phyloP scores from a whole-genome alignment of 306 rosid genomes.

The Elaeagnus macrophylla region DNA sequence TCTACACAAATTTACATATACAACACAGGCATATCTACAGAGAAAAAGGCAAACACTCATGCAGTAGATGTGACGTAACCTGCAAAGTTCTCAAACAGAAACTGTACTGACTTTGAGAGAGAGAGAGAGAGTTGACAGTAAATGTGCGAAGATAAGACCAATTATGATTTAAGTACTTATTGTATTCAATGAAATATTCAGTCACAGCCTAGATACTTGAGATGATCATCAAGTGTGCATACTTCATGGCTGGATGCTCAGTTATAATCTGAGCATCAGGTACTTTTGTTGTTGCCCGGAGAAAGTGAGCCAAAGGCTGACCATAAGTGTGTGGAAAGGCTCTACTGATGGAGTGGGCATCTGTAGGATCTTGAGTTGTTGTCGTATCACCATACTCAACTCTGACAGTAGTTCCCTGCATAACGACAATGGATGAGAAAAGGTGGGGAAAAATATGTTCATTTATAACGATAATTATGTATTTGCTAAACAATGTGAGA shows the following conservation, averaged over 20 bases:
- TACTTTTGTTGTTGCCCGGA: constrained; percentile 81
- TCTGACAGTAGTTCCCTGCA: constrained; percentile 87
- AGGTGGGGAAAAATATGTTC: neutral
- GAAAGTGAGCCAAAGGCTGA: constrained; percentile 95
- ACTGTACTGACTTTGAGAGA: too few species aligned
- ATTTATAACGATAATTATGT: neutral
- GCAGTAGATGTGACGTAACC: too few species aligned
- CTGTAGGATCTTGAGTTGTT: constrained; percentile 66
- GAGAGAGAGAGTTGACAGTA: too few species aligned
- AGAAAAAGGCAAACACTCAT: too few species aligned
- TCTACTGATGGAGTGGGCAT: constrained; percentile 48
- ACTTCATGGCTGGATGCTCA: constrained; percentile 72
- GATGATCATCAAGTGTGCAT: neutral
- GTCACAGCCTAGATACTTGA: neutral
- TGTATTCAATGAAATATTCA: too few species aligned
- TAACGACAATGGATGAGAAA: neutral
- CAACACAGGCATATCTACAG: too few species aligned
- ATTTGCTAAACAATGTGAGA: too few species aligned
- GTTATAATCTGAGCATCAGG: constrained; percentile 90
- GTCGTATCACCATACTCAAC: constrained; percentile 92
- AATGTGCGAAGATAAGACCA: too few species aligned
- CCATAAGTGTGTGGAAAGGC: constrained; percentile 73
- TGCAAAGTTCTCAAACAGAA: too few species aligned
- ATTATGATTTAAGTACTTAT: too few species aligned
- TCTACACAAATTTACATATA: too few species aligned